Percentiles rank a stretch among this genome's conserved stretches.
Evolutionary conservation across 2,329 filamentous ascomycete genomes (phyloP).

Genomic region (Cordyceps pruinosa): DNA sequence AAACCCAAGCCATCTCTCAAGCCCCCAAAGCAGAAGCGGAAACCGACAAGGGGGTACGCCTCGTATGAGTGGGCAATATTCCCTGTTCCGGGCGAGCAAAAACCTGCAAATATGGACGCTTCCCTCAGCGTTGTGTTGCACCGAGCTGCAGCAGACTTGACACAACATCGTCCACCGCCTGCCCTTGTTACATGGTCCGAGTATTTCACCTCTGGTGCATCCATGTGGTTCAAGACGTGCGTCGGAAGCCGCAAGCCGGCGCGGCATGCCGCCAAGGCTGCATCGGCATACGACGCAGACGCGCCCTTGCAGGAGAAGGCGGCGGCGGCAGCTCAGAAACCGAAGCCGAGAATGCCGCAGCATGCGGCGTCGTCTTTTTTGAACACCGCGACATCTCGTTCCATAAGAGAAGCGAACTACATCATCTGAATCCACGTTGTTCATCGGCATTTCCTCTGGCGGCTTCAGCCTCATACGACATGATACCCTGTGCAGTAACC

Average conservation of each 20-base stretch:
- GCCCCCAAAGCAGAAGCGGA: neutral
- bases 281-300: neutral
- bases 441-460: neutral
- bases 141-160: neutral
- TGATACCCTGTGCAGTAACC: neutral
- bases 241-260: slow-evolving; percentile 4
- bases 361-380: slow-evolving; percentile 36
- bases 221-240: slow-evolving; percentile 11
- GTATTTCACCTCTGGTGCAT: neutral
- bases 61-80: neutral
- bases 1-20: neutral
- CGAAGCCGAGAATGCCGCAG: slow-evolving; percentile 24
- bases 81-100: neutral
- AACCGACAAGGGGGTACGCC: neutral
- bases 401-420: slow-evolving; percentile 32
- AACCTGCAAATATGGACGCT: neutral
- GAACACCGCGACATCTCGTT: slow-evolving; percentile 33
- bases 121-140: neutral
- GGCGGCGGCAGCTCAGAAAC: neutral
- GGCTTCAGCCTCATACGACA: neutral
- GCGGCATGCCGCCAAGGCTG: neutral
- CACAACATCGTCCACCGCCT: neutral
- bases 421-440: slow-evolving; percentile 21
- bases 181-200: neutral
- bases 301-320: neutral